Conservation (phyloP, 2,329 filamentous ascomycete genomes). For the Capronia epimyces region DNA sequence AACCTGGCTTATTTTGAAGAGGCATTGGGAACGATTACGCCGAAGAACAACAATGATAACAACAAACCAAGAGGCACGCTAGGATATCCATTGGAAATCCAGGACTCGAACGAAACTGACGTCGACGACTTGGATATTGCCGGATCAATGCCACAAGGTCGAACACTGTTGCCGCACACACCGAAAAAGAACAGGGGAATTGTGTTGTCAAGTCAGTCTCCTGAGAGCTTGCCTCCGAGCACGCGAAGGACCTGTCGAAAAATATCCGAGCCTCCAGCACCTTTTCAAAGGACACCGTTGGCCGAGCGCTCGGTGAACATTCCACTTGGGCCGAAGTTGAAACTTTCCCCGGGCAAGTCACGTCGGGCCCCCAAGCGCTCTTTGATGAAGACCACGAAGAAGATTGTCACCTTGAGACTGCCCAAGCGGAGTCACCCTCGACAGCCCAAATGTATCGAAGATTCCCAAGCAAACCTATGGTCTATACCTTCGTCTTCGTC, state of each 20-base stretch:
- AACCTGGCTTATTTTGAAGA: conserved; percentile 20
- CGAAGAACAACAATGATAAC: not conserved
- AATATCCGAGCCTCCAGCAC: conserved; percentile 13
- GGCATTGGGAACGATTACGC: conserved; percentile 3
- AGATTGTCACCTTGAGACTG: conserved; percentile 22
- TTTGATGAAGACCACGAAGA: conserved; percentile 4
- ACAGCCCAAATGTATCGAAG: conserved; percentile 10
- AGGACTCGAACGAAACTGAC: conserved; percentile 21
- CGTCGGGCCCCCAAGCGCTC: conserved; percentile 1
- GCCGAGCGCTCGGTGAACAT: conserved; percentile 20
- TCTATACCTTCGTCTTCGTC: conserved; percentile 27
- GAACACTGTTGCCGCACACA: conserved; percentile 1
- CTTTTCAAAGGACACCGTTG: conserved; percentile 14
- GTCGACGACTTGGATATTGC: not conserved
- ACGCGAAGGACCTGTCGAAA: conserved; percentile 7
- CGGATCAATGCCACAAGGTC: not conserved
- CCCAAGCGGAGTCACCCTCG: conserved; percentile 8
- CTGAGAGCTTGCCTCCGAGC: conserved; percentile 23
- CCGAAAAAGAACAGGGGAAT: conserved; percentile 12
- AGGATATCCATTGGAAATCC: conserved; percentile 14
- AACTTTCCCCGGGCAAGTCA: conserved; percentile 4
- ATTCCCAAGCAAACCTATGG: conserved; percentile 23
- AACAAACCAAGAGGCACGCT: not conserved
- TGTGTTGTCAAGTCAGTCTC: conserved; percentile 26
- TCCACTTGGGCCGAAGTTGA: not conserved